Base-by-base conservation (phyloP, 805 yeast genomes). In the Spencermartinsiella europaea region DNA sequence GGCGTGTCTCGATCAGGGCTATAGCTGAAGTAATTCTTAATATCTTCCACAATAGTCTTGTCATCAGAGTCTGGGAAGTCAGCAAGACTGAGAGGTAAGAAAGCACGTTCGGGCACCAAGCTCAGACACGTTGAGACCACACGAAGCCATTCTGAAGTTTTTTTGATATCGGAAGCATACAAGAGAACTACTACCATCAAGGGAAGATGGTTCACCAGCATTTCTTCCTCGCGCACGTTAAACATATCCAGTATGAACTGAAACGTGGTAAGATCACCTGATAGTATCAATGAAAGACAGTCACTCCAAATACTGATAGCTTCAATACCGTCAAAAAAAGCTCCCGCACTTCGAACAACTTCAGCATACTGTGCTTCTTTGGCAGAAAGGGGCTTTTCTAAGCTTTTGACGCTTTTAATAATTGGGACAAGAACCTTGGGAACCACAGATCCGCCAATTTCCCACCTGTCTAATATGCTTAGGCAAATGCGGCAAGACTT, bases 391-490 rank as follows among this genome's bases (percentile, higher is more conserved):
- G 20, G 5, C 40, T 38, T 36, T 38, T 49, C 48, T 28, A 44
- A 49, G 4, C 37, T 14, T 28, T 42, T 31, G 20, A 46, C 58
- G 52, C 60, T 36, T 52, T 58, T 38, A 41, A 93, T 63, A 2
- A 86, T 69, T 0, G 95, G 91, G 0, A 78, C 65, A 38, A 93
- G 76, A 5, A 90, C 63, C 21, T 69, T 65, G 0, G 96, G 95
- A 0, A 89, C 79, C 1, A 91, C 69, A 12, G 75, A 62, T 8
- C 81, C 79, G 10, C 96, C 95, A 36, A 93, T 81, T 64, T 93
- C 99, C 98, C 98, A 93, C 51, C 88, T 78, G 60, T 93, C 98
- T 81, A 90, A 77, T 2, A 90, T 72, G 0, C 93, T 79, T 3
- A 82, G 67, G 1, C 87, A 74, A 4, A 91, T 81, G 42, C 74